These are phyloP conservation scores for Proliferodiscus dingleyae DNA, from an alignment of 2,329 filamentous ascomycete species.

Conservation along the genomic window DNA sequence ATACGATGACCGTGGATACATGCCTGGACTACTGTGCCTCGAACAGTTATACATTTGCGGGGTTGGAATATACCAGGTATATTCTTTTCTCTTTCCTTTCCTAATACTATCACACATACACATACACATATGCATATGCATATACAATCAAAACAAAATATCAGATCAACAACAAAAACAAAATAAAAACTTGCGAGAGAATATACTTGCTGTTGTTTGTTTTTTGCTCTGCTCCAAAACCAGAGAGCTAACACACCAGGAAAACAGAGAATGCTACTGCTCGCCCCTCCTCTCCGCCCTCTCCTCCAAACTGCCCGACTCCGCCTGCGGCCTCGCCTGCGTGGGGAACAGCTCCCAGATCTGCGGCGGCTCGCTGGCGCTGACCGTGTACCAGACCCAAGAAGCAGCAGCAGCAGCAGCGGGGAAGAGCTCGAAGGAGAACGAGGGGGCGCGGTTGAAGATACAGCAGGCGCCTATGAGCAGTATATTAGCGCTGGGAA, in stretches of 20 bases:
- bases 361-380: conserved; percentile 49
- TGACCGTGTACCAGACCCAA: conserved; percentile 43
- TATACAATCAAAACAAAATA: too few species aligned
- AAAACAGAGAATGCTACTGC: conserved; percentile 59
- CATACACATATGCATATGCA: too few species aligned
- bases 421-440: conserved; percentile 15
- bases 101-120: too few species aligned
- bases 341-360: conserved; percentile 46
- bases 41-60: conserved; percentile 20
- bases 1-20: conserved; percentile 22
- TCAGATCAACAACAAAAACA: neutral
- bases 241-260: neutral
- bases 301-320: conserved; percentile 42
- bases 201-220: neutral
- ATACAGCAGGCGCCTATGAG: conserved; percentile 16
- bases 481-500: conserved; percentile 21
- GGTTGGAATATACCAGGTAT: conserved; percentile 28
- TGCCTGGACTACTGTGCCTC: conserved; percentile 22
- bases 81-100: conserved; percentile 2
- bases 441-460: conserved; percentile 15
- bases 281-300: conserved; percentile 44
- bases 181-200: neutral
- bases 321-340: conserved; percentile 47
- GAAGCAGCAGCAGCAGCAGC: too few species aligned
- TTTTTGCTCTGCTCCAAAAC: neutral